phyloP scores from a whole-genome alignment of 2,329 filamentous ascomycete genomes.

The Talaromyces verruculosus region DNA sequence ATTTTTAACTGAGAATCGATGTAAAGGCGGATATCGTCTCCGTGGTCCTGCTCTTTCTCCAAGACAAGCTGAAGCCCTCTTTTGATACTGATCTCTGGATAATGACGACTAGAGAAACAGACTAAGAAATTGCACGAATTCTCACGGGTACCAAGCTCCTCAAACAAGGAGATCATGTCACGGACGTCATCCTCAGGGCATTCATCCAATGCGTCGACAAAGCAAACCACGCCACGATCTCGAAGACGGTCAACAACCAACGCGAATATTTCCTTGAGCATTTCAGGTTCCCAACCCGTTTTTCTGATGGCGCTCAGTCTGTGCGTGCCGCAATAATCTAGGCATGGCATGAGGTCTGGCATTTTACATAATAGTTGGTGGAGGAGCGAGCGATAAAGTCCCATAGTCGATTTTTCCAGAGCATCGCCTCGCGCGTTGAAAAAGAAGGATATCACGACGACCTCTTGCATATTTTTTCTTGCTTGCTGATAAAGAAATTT shows the following conservation, averaged over 20 bases:
- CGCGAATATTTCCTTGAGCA: background rate
- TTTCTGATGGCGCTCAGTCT: background rate
- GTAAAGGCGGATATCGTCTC: constrained; percentile 37
- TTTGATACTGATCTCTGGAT: constrained; percentile 40
- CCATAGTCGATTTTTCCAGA: constrained; percentile 48
- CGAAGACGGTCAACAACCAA: background rate
- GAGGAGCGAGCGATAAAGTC: constrained; percentile 55
- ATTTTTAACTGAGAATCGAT: constrained; percentile 32
- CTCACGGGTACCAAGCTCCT: background rate
- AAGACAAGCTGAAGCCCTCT: constrained; percentile 33
- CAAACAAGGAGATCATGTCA: constrained; percentile 32
- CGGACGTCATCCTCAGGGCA: constrained; percentile 39
- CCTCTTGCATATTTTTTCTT: constrained; percentile 7
- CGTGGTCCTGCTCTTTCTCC: constrained; percentile 38
- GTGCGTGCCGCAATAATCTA: constrained; percentile 24
- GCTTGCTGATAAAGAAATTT: constrained; percentile 38
- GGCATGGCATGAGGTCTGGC: constrained; percentile 16
- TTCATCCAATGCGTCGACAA: constrained; percentile 50
- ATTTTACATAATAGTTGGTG: constrained; percentile 44
- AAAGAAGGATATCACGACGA: constrained; percentile 47
- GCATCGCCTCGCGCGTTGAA: constrained; percentile 50
- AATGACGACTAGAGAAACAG: constrained; percentile 46
- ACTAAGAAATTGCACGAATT: constrained; percentile 30
- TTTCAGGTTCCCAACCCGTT: background rate
- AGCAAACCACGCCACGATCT: constrained; percentile 24